phyloP scores from a whole-genome alignment of 768 basidiomycete species.

The Lactifluus subvellereus region DNA sequence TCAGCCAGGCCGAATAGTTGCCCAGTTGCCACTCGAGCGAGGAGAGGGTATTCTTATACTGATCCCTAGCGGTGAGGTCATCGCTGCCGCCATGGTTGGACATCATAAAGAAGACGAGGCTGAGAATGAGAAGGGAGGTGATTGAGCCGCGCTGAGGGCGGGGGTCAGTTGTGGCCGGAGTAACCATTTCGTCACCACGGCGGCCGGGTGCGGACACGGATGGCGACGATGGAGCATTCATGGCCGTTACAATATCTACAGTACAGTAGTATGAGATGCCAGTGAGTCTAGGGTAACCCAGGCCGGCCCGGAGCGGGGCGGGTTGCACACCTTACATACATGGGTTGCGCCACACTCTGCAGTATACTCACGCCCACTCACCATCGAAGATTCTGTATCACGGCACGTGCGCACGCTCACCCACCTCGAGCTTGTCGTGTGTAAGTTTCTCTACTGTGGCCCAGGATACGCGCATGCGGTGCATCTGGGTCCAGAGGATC shows the following conservation, averaged over 20 bases:
- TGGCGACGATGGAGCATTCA: conserved; percentile 5
- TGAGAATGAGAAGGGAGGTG: conserved; percentile 68
- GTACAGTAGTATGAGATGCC: too few species aligned
- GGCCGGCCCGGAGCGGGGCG: too few species aligned
- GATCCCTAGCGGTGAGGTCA: conserved; percentile 55
- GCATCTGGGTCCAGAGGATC: too few species aligned
- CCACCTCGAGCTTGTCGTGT: too few species aligned
- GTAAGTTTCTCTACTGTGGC: too few species aligned
- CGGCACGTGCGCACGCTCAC: too few species aligned
- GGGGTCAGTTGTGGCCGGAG: not conserved
- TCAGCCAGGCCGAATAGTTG: conserved; percentile 75
- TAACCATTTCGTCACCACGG: conserved; percentile 5
- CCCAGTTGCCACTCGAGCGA: conserved; percentile 52
- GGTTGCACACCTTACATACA: too few species aligned
- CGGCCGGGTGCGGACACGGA: not conserved
- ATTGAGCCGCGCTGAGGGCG: conserved; percentile 52
- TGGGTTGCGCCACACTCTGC: too few species aligned
- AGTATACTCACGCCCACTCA: too few species aligned
- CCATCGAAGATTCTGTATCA: too few species aligned
- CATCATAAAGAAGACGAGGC: conserved; percentile 72
- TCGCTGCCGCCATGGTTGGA: conserved; percentile 62
- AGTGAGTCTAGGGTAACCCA: too few species aligned
- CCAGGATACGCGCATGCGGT: too few species aligned
- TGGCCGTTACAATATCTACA: not conserved
- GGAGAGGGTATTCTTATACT: conserved; percentile 60